phyloP scores from a whole-genome alignment of 1,284 basidiomycete genomes.

The Papiliotrema flavescens region DNA sequence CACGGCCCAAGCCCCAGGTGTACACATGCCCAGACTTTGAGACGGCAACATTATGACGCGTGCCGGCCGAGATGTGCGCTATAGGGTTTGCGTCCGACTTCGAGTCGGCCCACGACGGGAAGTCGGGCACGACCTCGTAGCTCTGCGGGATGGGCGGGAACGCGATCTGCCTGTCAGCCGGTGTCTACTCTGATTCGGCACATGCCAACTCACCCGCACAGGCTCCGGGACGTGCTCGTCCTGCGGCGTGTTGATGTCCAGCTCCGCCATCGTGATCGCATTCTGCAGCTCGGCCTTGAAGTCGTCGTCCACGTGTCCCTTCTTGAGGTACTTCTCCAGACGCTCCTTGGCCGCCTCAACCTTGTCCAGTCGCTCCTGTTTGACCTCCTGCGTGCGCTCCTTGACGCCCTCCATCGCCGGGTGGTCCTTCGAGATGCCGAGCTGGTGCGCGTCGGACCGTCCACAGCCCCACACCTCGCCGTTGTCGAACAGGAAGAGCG shows the following conservation, averaged over 20 bases:
- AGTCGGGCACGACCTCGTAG: conserved; percentile 50
- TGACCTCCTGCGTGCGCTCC: conserved; percentile 41
- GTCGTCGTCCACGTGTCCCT: conserved; percentile 25
- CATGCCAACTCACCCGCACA: conserved; percentile 38
- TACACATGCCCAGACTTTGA: conserved; percentile 73
- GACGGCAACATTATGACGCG: conserved; percentile 77
- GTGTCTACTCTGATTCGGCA: background rate
- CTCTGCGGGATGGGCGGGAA: conserved; percentile 59
- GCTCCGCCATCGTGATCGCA: conserved; percentile 35
- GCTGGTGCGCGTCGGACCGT: conserved; percentile 69
- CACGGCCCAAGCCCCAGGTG: conserved; percentile 77
- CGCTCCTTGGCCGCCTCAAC: conserved; percentile 25
- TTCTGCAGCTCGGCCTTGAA: conserved; percentile 36
- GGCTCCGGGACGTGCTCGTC: conserved; percentile 58
- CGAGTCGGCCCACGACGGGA: conserved; percentile 47
- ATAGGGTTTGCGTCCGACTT: conserved; percentile 59
- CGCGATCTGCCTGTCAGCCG: conserved; percentile 49
- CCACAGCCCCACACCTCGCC: conserved; percentile 83
- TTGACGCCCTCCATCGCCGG: conserved; percentile 53
- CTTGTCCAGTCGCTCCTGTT: conserved; percentile 37
- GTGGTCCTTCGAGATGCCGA: conserved; percentile 66
- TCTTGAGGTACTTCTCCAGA: conserved; percentile 21
- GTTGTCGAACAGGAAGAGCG: conserved; percentile 75
- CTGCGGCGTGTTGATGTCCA: conserved; percentile 53
- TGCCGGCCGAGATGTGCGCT: conserved; percentile 69